Base-by-base conservation (phyloP, 768 basidiomycete species). In the Tylopilus subfusipes region DNA sequence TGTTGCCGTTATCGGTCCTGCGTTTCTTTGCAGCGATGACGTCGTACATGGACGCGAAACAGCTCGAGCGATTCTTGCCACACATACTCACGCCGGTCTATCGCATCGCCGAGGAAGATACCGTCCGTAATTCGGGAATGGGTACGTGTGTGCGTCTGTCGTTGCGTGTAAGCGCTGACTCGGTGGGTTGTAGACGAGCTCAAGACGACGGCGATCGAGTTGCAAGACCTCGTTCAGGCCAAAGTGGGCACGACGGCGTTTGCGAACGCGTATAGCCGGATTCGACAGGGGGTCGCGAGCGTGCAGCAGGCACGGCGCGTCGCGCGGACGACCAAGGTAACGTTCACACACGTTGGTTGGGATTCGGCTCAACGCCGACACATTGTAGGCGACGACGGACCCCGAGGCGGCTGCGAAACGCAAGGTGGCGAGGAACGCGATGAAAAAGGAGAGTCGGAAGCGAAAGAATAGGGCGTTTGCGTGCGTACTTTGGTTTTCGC, bases 21-120 rank as follows among this genome's bases (percentile, higher is more conserved):
- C 86, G 90, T 16, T 97, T 93, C 88, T 97, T 98, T 62, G 97
- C 94, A 0, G 95, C 93, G 0, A 93, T 97, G 84, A 73, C 83
- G 3, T 83, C 87, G 2, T 72, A 82, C 63, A 83, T 98, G 78
- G 82, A 86, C 0, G 66, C 76, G 0, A 56, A 65, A 0, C 72
- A 75, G 18, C 74, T 92, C 0, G 83, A 89, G 59, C 75, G 71
- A 24, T 96, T 88, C 73, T 75, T 96, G 29, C 78, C 85, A 3
- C 93, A 97, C 64, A 86, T 98, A 25, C 73, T 98, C 10, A 84
- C 85, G 4, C 96, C 97, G 0, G 72, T 94, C 0, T 90, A 95
- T 67, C 86, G 94, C 29, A 80, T 99, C 47, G 76, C 82, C 2
- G 94, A 97, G 60, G 94, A 97, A 60, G 90, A 91, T 60, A 87